Evolutionary conservation across 331 rosid genomes (phyloP), one percentile per base, ranked within the genome.

Genomic region (Acacia concinna): DNA sequence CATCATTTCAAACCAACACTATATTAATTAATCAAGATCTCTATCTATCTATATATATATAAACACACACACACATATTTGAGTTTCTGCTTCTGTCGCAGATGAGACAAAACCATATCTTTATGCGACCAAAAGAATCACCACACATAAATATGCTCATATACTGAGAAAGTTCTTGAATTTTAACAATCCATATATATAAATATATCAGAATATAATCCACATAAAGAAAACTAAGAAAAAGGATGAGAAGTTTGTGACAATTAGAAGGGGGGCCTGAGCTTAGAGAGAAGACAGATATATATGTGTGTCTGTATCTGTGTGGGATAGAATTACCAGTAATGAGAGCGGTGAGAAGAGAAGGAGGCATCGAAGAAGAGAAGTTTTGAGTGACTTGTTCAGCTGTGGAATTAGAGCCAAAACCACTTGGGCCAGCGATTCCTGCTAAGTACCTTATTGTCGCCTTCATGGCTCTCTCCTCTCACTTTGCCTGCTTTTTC

Each of bases 371-470:
- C 20, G 54, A 62, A 79, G 85, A 86, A 79, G 86, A 86, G 65
- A 25, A 85, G 81, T 84, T 47, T 21, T 44, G 71, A 66, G 94
- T 87, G 46, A 93, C 98, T 85, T 96, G 91, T 46, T 96, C 99
- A 49, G 98, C 99, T 0, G 99, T 91, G 52, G 99, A 83, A 34
- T 87, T 96, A 27, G 99, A 96, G 89, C 99, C 99, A 89, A 87
- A 93, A 56, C 98, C 99, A 83, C 98, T 96, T 7, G 98, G 98
- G 40, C 99, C 99, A 81, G 99, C 91, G 68, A 91, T 79, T 90
- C 99, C 99, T 70, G 94, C 98, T 12, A 96, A 87, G 89, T 96
- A 96, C 77, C 89, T 89, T 8, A 96, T 86, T 43, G 98, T 81
- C 85, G 77, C 97, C 86, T 93, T 96, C 99, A 96, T 93, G 68